A percentile compares a stretch with the other conserved stretches of the same genome.
These are phyloP conservation scores for Mortierella claussenii DNA, from an alignment of 192 early-diverging fungal species.

Conservation along the genomic window DNA sequence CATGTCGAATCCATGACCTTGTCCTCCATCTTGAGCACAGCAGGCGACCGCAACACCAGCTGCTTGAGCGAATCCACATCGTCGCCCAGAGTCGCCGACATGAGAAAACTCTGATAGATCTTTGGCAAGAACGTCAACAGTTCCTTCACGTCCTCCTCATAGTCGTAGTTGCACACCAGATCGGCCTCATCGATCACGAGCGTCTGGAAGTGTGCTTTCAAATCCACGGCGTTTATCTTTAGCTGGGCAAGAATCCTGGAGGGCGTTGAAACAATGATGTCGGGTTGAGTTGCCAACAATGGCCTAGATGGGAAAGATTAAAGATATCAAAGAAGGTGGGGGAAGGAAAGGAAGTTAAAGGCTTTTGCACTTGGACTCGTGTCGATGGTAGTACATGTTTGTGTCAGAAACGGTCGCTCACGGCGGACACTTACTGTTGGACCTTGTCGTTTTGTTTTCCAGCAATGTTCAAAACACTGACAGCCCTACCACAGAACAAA, in stretches of 20 bases:
- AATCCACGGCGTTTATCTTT: constrained; percentile 58
- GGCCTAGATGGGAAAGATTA: constrained; percentile 59
- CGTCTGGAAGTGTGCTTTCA: constrained; percentile 65
- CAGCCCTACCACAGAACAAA: constrained; percentile 74
- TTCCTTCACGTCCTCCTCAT: constrained; percentile 88
- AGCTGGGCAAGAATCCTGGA: constrained; percentile 83
- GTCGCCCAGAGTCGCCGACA: constrained; percentile 91
- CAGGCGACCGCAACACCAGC: constrained; percentile 83
- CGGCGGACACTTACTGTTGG: constrained; percentile 58
- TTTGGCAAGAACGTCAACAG: constrained; percentile 81
- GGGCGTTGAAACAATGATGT: constrained; percentile 92
- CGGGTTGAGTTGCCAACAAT: constrained; percentile 82
- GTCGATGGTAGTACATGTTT: background rate
- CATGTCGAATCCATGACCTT: constrained; percentile 66
- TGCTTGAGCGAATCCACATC: constrained; percentile 90
- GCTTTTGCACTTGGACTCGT: background rate
- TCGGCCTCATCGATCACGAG: constrained; percentile 98
- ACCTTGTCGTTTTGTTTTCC: constrained; percentile 62
- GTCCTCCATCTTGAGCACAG: constrained; percentile 89
- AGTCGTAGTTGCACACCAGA: constrained; percentile 92
- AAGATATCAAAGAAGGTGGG: background rate
- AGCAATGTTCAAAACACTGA: constrained; percentile 76
- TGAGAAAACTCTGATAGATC: constrained; percentile 92
- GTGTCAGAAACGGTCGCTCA: background rate
- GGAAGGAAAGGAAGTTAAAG: background rate